Percentiles rank a stretch among this genome's conserved stretches.
Conservation (phyloP, 495 filamentous ascomycete genomes). For the Trichoderma virens region DNA sequence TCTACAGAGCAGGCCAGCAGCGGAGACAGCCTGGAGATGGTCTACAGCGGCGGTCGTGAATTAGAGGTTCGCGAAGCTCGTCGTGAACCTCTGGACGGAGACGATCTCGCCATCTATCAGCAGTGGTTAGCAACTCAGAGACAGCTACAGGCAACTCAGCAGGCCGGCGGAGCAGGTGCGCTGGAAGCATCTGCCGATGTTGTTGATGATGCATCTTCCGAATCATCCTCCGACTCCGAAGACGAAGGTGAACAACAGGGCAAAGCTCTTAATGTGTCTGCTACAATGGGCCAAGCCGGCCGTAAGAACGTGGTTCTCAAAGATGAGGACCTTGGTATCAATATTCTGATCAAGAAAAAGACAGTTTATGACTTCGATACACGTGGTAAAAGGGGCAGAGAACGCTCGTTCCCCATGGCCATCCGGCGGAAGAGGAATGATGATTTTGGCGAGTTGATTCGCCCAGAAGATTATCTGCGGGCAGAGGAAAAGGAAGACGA, state of each 20-base stretch:
- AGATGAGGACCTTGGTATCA: constrained; percentile 84
- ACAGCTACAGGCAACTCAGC: constrained; percentile 68
- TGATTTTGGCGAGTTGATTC: constrained; percentile 88
- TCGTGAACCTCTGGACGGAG: constrained; percentile 58
- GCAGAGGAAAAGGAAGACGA: constrained; percentile 86
- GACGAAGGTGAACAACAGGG: constrained; percentile 87
- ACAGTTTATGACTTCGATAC: constrained; percentile 88
- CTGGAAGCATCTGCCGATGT: constrained; percentile 68
- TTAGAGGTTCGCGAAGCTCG: constrained; percentile 51
- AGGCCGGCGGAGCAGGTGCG: constrained; percentile 53
- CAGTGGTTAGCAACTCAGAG: constrained; percentile 78
- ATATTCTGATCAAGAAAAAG: constrained; percentile 80
- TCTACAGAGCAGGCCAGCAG: constrained; percentile 47
- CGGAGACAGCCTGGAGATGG: constrained; percentile 56
- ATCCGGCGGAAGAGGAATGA: constrained; percentile 71
- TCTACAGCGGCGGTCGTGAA: constrained; percentile 56
- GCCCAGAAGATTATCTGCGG: constrained; percentile 88
- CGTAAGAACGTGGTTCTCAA: constrained; percentile 73
- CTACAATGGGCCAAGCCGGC: constrained; percentile 69
- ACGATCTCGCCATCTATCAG: constrained; percentile 74
- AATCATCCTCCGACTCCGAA: constrained; percentile 74
- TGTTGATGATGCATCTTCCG: constrained; percentile 72
- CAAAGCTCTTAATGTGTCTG: constrained; percentile 79
- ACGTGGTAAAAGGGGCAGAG: constrained; percentile 83
- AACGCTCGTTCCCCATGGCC: constrained; percentile 86